Conservation (phyloP, 768 basidiomycete species). For the Lepiota subincarnata region DNA sequence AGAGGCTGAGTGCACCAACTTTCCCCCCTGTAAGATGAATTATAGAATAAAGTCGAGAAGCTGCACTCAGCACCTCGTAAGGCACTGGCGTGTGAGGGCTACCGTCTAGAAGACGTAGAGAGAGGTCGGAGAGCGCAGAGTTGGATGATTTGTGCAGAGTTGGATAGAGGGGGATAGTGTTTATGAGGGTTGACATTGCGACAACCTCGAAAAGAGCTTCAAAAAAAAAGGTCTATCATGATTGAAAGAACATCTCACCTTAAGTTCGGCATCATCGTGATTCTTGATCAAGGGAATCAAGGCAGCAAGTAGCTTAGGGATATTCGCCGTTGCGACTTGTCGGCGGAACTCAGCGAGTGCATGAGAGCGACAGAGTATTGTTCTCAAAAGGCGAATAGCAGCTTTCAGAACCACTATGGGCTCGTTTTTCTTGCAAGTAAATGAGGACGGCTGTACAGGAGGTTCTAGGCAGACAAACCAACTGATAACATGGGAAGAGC, state of each 20-base stretch:
- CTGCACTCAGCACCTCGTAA: conserved; percentile 35
- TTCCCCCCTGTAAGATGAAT: conserved; percentile 77
- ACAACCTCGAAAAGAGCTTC: conserved; percentile 31
- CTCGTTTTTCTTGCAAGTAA: conserved; percentile 60
- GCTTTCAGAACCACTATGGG: conserved; percentile 55
- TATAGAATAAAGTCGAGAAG: conserved; percentile 55
- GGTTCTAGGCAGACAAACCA: conserved; percentile 32
- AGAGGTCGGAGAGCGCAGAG: conserved; percentile 45
- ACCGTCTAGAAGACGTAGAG: conserved; percentile 56
- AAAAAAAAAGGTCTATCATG: not conserved
- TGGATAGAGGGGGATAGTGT: conserved; percentile 63
- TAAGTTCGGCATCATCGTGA: conserved; percentile 45
- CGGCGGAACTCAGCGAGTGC: conserved; percentile 78
- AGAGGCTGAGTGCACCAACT: conserved; percentile 63
- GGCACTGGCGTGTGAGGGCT: conserved; percentile 40
- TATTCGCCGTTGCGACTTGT: conserved; percentile 67
- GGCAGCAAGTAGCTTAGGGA: conserved; percentile 64
- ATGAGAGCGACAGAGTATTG: conserved; percentile 55
- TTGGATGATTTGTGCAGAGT: conserved; percentile 58
- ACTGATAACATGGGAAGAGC: conserved; percentile 68
- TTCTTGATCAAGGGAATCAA: conserved; percentile 55
- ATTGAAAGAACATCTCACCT: conserved; percentile 32
- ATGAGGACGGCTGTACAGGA: conserved; percentile 19
- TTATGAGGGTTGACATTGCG: conserved; percentile 45
- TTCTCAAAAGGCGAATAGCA: conserved; percentile 57